phyloP scores from a whole-genome alignment of 163 green algal genomes.

The Scenedesmus sp. region DNA sequence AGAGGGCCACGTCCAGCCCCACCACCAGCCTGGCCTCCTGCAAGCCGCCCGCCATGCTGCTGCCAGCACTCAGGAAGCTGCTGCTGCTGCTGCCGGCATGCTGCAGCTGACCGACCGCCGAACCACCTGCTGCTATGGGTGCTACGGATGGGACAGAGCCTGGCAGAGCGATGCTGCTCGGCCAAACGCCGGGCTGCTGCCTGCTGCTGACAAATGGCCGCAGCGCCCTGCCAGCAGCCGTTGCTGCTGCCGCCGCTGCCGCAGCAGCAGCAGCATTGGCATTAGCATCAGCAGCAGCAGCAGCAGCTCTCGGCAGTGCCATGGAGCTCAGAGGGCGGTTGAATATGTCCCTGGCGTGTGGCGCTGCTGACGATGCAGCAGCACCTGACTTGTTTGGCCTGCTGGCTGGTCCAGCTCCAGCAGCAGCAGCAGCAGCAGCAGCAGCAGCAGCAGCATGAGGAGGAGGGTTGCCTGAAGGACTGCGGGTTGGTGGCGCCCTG shows the following conservation, averaged over 20 bases:
- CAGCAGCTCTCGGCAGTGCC: neutral
- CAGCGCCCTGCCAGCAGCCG: neutral
- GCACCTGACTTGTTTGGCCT: neutral
- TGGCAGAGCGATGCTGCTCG: neutral
- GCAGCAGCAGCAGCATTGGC: neutral
- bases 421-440: neutral
- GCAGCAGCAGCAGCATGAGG: neutral
- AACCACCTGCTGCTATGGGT: neutral
- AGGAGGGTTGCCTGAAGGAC: neutral
- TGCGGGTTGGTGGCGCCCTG: neutral
- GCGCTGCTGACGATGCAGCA: neutral
- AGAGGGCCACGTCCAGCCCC: neutral
- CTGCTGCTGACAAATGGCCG: neutral
- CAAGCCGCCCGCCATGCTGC: neutral
- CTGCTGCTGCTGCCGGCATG: slow-evolving; percentile 36
- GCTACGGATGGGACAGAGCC: neutral
- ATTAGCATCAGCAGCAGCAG: neutral
- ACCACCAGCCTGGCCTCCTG: neutral
- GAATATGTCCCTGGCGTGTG: neutral
- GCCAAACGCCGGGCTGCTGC: neutral
- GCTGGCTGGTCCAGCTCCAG: neutral
- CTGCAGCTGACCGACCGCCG: too few species aligned
- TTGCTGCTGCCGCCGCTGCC: neutral
- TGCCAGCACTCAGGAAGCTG: neutral
- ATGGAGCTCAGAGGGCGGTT: neutral